Conservation (phyloP, 805 yeast genomes). For the Lipomyces sp. region DNA sequence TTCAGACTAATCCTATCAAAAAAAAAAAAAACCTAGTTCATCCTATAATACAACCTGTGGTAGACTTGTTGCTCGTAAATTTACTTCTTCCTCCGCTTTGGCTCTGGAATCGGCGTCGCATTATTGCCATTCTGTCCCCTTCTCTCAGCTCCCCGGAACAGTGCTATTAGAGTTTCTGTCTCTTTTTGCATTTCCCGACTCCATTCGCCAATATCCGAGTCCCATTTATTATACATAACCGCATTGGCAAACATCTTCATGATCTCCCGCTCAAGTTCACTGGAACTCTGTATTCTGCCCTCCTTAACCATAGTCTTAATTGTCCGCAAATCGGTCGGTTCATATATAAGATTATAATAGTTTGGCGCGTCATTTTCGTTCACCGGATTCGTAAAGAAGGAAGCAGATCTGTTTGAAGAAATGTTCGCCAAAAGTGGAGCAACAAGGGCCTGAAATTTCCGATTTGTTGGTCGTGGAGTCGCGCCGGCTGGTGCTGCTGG, state of each 20-base stretch:
- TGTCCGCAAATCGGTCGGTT: slow-evolving; percentile 71
- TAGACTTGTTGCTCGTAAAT: too few relatives aligned
- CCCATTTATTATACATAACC: slow-evolving; percentile 75
- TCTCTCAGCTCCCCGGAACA: slow-evolving; percentile 60
- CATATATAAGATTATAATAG: slow-evolving; percentile 62
- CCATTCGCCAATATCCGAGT: slow-evolving; percentile 64
- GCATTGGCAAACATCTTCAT: slow-evolving; percentile 83
- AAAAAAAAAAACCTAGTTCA: not conserved
- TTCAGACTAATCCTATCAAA: too few relatives aligned
- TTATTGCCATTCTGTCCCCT: slow-evolving; percentile 21
- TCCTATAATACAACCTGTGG: not conserved
- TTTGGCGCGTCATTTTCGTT: slow-evolving; percentile 69
- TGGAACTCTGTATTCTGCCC: slow-evolving; percentile 55
- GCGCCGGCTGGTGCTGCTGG: slow-evolving; percentile 29
- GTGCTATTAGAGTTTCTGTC: slow-evolving; percentile 53
- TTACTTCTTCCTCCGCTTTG: slow-evolving; percentile 30
- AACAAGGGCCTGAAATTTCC: slow-evolving; percentile 63
- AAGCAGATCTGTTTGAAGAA: slow-evolving; percentile 71
- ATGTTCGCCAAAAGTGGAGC: slow-evolving; percentile 66
- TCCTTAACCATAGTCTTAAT: slow-evolving; percentile 63
- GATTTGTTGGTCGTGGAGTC: slow-evolving; percentile 48
- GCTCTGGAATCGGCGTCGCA: slow-evolving; percentile 16
- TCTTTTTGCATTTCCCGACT: slow-evolving; percentile 74
- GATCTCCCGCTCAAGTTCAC: slow-evolving; percentile 67
- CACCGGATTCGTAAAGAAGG: slow-evolving; percentile 75